A percentile compares a stretch with the other conserved stretches of the same genome.
Conservation (phyloP, 768 basidiomycete species). For the Collybia sp. region DNA sequence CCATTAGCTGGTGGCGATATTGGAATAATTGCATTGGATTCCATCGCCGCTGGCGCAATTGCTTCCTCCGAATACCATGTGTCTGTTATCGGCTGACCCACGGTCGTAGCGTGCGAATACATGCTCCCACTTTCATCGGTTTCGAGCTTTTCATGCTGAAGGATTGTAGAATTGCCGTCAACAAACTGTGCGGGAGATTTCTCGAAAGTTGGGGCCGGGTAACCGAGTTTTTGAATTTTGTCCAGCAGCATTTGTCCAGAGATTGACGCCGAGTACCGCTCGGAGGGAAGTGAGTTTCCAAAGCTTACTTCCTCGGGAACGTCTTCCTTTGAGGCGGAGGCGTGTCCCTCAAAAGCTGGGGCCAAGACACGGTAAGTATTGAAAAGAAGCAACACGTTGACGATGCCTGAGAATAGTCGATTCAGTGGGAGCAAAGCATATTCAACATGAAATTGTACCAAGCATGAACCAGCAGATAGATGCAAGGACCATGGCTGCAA, state of each 20-base stretch:
- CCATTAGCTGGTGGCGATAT: slow-evolving; percentile 20
- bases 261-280: slow-evolving; percentile 5
- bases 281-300: slow-evolving; percentile 14
- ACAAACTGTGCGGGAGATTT: too few species aligned
- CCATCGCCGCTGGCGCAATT: slow-evolving; percentile 3
- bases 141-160: too few species aligned
- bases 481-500: slow-evolving; percentile 42
- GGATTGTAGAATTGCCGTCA: too few species aligned
- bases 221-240: too few species aligned
- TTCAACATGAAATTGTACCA: neutral
- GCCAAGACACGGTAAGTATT: slow-evolving; percentile 63
- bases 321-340: slow-evolving; percentile 20
- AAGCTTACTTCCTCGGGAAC: slow-evolving; percentile 23
- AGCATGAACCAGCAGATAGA: slow-evolving; percentile 9
- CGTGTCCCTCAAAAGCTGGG: slow-evolving; percentile 39
- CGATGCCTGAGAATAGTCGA: slow-evolving; percentile 40
- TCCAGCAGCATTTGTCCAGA: too few species aligned
- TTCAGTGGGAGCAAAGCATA: neutral
- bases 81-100: too few species aligned
- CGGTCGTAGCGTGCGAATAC: too few species aligned
- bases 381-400: slow-evolving; percentile 62
- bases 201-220: too few species aligned
- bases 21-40: slow-evolving; percentile 1
- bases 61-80: neutral
- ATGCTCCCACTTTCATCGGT: too few species aligned